Base-by-base conservation (phyloP, 352 stramenopile genomes). In the Pseudoperonospora humuli region DNA sequence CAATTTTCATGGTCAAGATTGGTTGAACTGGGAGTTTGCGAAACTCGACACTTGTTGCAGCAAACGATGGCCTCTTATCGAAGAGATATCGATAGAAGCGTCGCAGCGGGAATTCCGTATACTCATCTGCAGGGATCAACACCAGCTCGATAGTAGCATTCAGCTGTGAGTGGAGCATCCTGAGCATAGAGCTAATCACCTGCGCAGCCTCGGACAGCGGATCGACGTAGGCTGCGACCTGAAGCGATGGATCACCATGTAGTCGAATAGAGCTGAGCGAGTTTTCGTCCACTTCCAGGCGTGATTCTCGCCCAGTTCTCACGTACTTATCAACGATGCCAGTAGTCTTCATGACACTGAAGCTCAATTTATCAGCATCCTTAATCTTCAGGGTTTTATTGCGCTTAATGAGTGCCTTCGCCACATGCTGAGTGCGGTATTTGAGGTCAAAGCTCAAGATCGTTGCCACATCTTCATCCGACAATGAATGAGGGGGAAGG, bases 1-100 rank as follows among this genome's bases (percentile, higher is more conserved):
- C 89, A 10, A 97, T 80, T 50, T 96, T 93, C 65, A 96, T 85
- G 2, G 92, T 97, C 45, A 97, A 49, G 35, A 96, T 82, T 10
- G 88, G 84, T 20, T 86, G 65, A 29, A 86, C 69, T 0, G 91
- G 88, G 10, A 97, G 54, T 32, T 73, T 70, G 7, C 57, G 54
- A 65, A 97, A 97, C 10, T 68, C 45, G 9, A 86, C 65, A n/a
- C 44, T 76, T 15, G 65, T 60, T 14, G 61, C 67, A 28, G 55
- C 41, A 23, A 61, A 48, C 11, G 65, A 69, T 7, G 42, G 18
- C 49, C 70, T 79, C 49, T 71, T 83, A 25, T 82, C 66, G 25
- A 92, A 91, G 6, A 90, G 52, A 44, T 96, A 97, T 15, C 87
- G 77, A 51, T 97, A 98, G 61, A 96, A 98, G 6, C 79, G 81